Conservation (phyloP, 257 asterid species). For the Misopates orontium region DNA sequence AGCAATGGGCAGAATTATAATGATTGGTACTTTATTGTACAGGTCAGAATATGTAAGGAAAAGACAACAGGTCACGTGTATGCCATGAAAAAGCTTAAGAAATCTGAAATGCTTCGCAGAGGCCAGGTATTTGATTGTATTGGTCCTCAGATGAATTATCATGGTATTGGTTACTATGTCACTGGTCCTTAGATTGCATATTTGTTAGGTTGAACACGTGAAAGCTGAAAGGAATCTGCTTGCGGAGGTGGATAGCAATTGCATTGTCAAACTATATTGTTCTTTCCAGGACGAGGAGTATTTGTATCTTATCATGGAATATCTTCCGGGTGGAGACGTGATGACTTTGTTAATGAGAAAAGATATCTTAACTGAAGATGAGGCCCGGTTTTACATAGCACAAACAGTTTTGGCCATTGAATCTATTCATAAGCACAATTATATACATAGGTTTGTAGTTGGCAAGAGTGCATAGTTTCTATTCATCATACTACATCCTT, state of each 20-base stretch:
- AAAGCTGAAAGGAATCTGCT: slow-evolving; percentile 96
- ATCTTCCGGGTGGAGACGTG: slow-evolving; percentile 96
- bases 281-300: slow-evolving; percentile 93
- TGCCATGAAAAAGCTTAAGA: slow-evolving; percentile 98
- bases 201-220: slow-evolving; percentile 87
- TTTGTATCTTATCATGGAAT: slow-evolving; percentile 93
- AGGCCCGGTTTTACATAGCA: slow-evolving; percentile 87
- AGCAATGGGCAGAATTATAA: slow-evolving; percentile 2
- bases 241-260: slow-evolving; percentile 93
- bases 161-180: slow-evolving; percentile 30
- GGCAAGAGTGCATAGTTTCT: slow-evolving; percentile 25
- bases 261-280: slow-evolving; percentile 87
- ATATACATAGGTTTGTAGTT: slow-evolving; percentile 76
- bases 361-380: slow-evolving; percentile 78
- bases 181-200: slow-evolving; percentile 34
- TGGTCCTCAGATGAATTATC: slow-evolving; percentile 28
- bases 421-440: slow-evolving; percentile 85
- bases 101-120: slow-evolving; percentile 98
- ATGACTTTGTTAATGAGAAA: slow-evolving; percentile 94
- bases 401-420: slow-evolving; percentile 92
- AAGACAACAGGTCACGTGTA: slow-evolving; percentile 85
- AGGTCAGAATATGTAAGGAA: slow-evolving; percentile 97
- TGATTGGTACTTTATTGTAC: slow-evolving; percentile 29
- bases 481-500: slow-evolving; percentile 17
- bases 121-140: slow-evolving; percentile 78